Evolutionary conservation across 352 stramenopile genomes (phyloP).

Genomic region (Pythium dissotocum): DNA sequence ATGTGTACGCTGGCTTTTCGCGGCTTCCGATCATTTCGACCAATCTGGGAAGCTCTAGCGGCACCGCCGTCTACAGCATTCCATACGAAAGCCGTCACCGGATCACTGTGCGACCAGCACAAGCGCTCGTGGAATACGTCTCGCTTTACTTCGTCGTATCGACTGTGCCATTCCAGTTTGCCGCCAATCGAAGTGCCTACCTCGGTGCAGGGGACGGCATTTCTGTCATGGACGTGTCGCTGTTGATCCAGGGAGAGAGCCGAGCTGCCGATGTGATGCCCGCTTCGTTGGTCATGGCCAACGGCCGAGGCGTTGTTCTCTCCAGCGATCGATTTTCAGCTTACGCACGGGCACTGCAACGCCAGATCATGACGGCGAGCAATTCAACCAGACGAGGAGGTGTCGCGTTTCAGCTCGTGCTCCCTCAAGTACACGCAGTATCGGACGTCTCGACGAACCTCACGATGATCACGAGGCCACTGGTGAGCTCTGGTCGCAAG

Average conservation of each 20-base stretch:
- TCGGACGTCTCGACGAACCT: conserved; percentile 5
- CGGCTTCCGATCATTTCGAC: conserved; percentile 23
- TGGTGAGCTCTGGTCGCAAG: conserved; percentile 5
- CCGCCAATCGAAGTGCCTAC: conserved; percentile 34
- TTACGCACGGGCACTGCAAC: conserved; percentile 5
- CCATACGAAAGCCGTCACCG: conserved; percentile 34
- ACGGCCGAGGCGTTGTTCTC: background rate
- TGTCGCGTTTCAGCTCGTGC: conserved; percentile 23
- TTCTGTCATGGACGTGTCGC: conserved; percentile 38
- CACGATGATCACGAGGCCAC: conserved; percentile 2
- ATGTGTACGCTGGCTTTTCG: conserved; percentile 37
- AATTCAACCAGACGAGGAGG: conserved; percentile 5
- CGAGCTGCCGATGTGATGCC: conserved; percentile 16
- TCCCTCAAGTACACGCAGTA: conserved; percentile 7
- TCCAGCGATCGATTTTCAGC: conserved; percentile 8
- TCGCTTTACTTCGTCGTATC: conserved; percentile 45
- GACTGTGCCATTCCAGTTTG: conserved; percentile 45
- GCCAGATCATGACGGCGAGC: background rate
- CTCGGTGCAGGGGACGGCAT: conserved; percentile 38
- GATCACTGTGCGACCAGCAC: conserved; percentile 31
- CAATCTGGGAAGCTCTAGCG: conserved; percentile 18
- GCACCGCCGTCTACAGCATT: conserved; percentile 36
- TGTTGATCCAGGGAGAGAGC: conserved; percentile 34
- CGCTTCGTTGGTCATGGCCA: background rate
- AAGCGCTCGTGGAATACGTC: conserved; percentile 38